phyloP scores from a whole-genome alignment of 768 basidiomycete genomes.

The Termitomyces sp. region DNA sequence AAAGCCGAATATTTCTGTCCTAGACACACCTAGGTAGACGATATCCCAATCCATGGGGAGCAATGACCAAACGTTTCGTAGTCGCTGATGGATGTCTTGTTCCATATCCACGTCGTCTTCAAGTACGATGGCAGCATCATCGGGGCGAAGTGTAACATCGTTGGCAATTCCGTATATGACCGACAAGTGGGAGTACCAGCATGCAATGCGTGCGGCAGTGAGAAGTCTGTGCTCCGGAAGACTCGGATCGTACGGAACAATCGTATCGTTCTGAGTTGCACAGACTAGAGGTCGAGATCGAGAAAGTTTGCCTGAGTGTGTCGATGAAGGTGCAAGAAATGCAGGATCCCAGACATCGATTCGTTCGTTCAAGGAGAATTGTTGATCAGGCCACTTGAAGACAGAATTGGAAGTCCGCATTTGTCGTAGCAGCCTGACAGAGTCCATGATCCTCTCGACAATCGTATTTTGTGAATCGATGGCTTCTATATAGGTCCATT shows the following conservation, averaged over 20 bases:
- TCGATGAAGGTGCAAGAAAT: conserved; percentile 7
- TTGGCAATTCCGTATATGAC: conserved; percentile 41
- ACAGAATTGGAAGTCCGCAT: neutral
- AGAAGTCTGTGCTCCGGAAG: conserved; percentile 46
- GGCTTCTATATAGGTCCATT: conserved; percentile 53
- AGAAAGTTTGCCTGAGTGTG: neutral
- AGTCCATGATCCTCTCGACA: conserved; percentile 35
- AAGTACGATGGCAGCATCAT: conserved; percentile 46
- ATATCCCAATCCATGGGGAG: conserved; percentile 68
- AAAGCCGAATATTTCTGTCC: neutral
- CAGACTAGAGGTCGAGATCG: conserved; percentile 11
- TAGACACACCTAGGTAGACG: conserved; percentile 42
- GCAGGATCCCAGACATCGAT: conserved; percentile 21
- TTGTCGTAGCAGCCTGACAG: conserved; percentile 31
- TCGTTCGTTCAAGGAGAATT: conserved; percentile 15
- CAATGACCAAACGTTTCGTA: conserved; percentile 38
- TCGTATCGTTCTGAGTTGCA: conserved; percentile 24
- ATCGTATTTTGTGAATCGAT: conserved; percentile 30
- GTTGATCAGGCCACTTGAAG: conserved; percentile 19
- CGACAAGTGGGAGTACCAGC: conserved; percentile 67
- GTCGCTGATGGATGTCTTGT: conserved; percentile 40
- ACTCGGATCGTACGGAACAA: conserved; percentile 25
- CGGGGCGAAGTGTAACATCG: conserved; percentile 2
- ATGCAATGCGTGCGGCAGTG: conserved; percentile 56
- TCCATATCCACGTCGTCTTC: conserved; percentile 84